These are phyloP conservation scores for Corchorus capsularis DNA, from an alignment of 345 rosid genomes.

Conservation along the genomic window DNA sequence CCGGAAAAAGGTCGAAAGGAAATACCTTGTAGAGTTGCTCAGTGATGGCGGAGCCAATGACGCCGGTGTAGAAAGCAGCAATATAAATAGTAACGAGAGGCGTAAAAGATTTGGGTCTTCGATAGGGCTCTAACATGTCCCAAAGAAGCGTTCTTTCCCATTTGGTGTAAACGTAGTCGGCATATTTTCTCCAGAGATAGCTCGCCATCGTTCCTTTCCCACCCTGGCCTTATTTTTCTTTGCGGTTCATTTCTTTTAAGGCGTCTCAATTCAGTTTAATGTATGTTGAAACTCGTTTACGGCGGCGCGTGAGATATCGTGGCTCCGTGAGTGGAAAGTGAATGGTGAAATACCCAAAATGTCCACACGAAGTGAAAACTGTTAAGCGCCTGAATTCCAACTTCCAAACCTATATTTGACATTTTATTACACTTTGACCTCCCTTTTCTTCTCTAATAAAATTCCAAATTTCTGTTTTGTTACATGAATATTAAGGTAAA, in stretches of 20 bases:
- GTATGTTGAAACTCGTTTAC: neutral
- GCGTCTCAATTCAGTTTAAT: neutral
- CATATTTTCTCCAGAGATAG: conserved; percentile 85
- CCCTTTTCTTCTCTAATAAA: no score
- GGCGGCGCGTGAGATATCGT: neutral
- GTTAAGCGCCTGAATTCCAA: no score
- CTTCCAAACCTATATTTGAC: no score
- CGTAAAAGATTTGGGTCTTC: conserved; percentile 80
- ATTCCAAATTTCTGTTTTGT: no score
- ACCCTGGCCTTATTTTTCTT: neutral
- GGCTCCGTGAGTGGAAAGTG: no score
- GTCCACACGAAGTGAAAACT: no score
- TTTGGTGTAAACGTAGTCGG: conserved; percentile 67
- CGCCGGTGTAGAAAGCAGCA: conserved; percentile 92
- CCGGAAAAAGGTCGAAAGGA: neutral
- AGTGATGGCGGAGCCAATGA: conserved; percentile 72
- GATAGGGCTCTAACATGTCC: conserved; percentile 85
- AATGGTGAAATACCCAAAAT: no score
- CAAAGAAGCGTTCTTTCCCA: conserved; percentile 79
- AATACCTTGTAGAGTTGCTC: conserved; percentile 88
- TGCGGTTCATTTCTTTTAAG: neutral
- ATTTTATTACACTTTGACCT: no score
- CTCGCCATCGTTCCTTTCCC: conserved; percentile 43
- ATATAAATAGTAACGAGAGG: conserved; percentile 65
- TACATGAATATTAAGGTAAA: no score